Evolutionary conservation across 2,329 filamentous ascomycete genomes (phyloP), one percentile per base, ranked within the genome.

Genomic region (Exophiala xenobiotica): DNA sequence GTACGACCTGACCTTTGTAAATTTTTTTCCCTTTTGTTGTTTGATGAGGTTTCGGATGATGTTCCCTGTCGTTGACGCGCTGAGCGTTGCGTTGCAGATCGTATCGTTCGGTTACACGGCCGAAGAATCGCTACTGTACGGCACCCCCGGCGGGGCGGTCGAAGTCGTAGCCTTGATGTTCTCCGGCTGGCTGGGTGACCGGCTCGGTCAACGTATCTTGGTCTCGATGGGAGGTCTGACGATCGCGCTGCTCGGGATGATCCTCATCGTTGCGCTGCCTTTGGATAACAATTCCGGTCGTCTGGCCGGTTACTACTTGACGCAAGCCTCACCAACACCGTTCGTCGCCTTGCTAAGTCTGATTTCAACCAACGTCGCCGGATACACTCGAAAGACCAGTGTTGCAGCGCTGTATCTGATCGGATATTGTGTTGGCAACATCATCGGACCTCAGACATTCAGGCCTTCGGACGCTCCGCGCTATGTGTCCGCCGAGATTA

Each of bases 291-390:
- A 78, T 53, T 73, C 70, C 1, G 85, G 83, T 8, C 74, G 80
- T 0, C 70, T 86, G 8, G 75, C 82, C 1, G 83, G 82, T 0
- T 87, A 85, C 64, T 88, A 87, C 66, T 68, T 88, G 44, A 85
- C 80, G 0, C 77, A 80, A 61, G 77, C 81, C 1, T 74, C 73
- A 8, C 76, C 83, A 0, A 82, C 81, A 1, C 74, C 80, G 0
- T 87, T 87, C 55, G 83, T 86, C 1, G 80, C 80, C 3, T 67
- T 87, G 12, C 67, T 87, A 3, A 81, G 79, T 20, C 71, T 87
- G 27, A 80, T 87, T 48, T 76, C 78, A 1, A 81, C 78, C 11
- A 88, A 88, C 59, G 70, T 77, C 12, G 75, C 76, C 0, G 76
- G 76, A 1, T 77, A 77, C 56, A 81, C 73, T 19, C 79, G 75